phyloP scores from a whole-genome alignment of 768 basidiomycete genomes.

The Pleurotus giganteus region DNA sequence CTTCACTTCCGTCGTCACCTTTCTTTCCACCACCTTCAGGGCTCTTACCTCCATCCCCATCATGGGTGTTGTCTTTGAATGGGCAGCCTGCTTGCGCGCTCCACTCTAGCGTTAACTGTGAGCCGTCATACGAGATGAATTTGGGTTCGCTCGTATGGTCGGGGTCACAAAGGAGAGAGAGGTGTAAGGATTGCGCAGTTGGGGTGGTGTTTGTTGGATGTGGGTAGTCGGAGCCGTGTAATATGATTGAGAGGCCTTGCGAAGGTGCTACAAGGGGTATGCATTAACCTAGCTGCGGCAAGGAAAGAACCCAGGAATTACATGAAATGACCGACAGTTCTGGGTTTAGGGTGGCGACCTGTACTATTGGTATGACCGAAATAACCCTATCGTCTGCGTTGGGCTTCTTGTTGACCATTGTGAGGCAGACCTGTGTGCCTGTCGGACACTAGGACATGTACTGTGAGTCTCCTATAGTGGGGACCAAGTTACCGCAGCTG shows the following conservation, averaged over 20 bases:
- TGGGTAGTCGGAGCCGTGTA: conserved; percentile 65
- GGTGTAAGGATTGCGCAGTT: conserved; percentile 54
- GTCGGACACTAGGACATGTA: conserved; percentile 50
- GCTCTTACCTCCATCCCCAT: conserved; percentile 25
- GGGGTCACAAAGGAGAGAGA: conserved; percentile 59
- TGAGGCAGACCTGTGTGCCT: conserved; percentile 75
- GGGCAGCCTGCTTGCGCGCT: conserved; percentile 57
- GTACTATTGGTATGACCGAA: conserved; percentile 74
- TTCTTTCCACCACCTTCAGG: conserved; percentile 42
- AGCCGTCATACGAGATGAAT: conserved; percentile 61
- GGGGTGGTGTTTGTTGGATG: conserved; percentile 39
- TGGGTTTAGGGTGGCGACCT: conserved; percentile 31
- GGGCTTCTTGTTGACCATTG: conserved; percentile 60
- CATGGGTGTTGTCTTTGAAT: conserved; percentile 23
- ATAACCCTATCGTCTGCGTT: conserved; percentile 55
- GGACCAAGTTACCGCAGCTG: conserved; percentile 1
- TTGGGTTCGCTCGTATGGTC: conserved; percentile 40
- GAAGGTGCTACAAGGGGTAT: conserved; percentile 34
- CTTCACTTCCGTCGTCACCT: conserved; percentile 18
- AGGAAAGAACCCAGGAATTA: conserved; percentile 20
- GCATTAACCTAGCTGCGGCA: conserved; percentile 13
- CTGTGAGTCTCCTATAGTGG: not conserved
- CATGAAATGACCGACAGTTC: conserved; percentile 35
- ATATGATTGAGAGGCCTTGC: conserved; percentile 51
- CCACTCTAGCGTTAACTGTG: conserved; percentile 60